These are phyloP conservation scores for Dimargaris xerosporica DNA, from an alignment of 192 early-diverging fungal species.

Conservation along the genomic window DNA sequence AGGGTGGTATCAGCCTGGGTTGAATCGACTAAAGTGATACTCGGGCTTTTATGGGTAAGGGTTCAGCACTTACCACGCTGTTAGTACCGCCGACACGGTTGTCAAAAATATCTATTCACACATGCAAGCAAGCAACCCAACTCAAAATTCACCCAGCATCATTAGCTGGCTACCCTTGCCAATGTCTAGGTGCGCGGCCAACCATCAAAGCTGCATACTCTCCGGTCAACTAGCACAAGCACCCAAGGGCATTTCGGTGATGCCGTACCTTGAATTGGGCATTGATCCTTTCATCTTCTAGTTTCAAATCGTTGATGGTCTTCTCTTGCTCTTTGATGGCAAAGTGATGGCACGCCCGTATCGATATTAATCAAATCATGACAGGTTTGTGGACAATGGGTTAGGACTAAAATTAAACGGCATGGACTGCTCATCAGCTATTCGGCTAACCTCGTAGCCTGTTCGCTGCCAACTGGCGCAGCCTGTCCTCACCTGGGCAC, in stretches of 20 bases:
- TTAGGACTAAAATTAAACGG: no score
- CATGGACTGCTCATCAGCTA: no score
- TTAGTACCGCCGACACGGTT: background rate
- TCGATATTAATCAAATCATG: no score
- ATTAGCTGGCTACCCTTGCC: background rate
- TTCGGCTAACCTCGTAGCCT: no score
- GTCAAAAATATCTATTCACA: background rate
- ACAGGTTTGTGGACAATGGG: no score
- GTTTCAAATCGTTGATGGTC: background rate
- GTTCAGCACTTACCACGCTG: background rate
- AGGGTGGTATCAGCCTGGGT: background rate
- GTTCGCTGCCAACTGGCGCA: no score
- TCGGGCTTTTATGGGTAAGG: background rate
- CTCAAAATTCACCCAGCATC: background rate
- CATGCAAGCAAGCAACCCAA: background rate
- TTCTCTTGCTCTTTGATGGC: background rate
- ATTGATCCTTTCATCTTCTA: background rate
- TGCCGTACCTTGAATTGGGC: background rate
- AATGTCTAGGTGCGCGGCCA: background rate
- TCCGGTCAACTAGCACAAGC: background rate
- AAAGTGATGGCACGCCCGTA: background rate
- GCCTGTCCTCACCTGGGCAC: no score
- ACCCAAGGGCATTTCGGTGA: background rate
- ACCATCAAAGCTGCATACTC: background rate
- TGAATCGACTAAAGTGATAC: background rate